Base-by-base conservation (phyloP, 108 stramenopile species). In the Cyclotella kingstonii region DNA sequence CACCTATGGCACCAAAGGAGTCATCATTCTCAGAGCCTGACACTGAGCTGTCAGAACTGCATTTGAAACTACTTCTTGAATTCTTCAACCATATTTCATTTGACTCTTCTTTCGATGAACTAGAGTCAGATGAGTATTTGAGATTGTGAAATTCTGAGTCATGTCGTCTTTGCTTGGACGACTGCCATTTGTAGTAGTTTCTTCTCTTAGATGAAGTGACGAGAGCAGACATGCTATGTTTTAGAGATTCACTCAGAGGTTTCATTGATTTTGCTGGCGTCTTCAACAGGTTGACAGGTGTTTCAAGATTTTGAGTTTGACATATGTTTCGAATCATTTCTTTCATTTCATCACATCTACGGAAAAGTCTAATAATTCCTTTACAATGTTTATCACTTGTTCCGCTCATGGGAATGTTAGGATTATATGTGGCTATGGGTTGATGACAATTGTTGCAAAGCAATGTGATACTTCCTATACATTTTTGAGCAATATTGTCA, bases 331-430 rank as follows among this genome's bases (percentile, higher is more conserved):
- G 25, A 3, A 73, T 33, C 3, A 56, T 65, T 39, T 65, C 72
- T 65, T 65, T 54, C 22, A 65, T 47, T 9, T 58, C 58, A 52
- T 64, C 55, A 18, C 62, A 64, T 28, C 56, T 48, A 40, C 27
- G 54, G 2, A 53, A 14, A 8, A 73, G 45, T 25, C 49, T 50
- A 42, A 63, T 51, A 59, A 65, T 45, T 7, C 58, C 56, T 42
- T 52, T 64, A 19, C 58, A 43, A 45, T 65, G 42, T 50, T 60
- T 64, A 58, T 60, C 64, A 51, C 42, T 58, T 0, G 42, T 28
- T 33, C 28, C 18, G 36, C 36, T 45, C 18, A 30, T 53, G 8
- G 35, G 36, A 43, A 19, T 23, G 21, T 42, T 50, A 9, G 15
- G 23, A 3, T 40, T 53, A 21, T 11, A 31, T 3, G 21, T 28